Percentiles rank a stretch among this genome's conserved stretches.
Evolutionary conservation across 83 land plant genomes (phyloP).

Genomic region (Isoetes engelmannii): DNA sequence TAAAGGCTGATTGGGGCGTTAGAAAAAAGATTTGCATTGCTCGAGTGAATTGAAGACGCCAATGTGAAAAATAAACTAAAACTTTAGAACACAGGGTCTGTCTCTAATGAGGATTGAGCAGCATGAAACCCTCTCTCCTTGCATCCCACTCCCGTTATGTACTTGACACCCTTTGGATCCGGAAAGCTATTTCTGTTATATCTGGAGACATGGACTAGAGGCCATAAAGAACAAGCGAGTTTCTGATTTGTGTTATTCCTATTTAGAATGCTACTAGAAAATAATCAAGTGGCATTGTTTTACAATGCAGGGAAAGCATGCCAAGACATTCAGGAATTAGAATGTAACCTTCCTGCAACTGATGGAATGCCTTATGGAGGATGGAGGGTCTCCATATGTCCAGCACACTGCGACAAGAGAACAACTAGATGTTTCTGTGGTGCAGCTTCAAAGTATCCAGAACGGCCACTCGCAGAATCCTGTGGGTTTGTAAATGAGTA

Average conservation of each 20-base stretch:
- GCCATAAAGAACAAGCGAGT: no score
- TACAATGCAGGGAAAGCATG: slow-evolving; percentile 56
- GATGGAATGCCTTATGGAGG: slow-evolving; percentile 35
- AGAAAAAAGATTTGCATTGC: not conserved
- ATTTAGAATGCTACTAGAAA: not conserved
- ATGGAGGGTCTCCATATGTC: slow-evolving; percentile 92
- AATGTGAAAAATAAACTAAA: not conserved
- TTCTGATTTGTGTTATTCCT: no score
- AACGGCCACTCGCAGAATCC: slow-evolving; percentile 77
- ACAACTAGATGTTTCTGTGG: slow-evolving; percentile 89
- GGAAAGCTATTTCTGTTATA: not conserved
- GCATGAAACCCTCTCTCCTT: no score
- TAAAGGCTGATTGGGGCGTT: slow-evolving; percentile 6
- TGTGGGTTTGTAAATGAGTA: slow-evolving; percentile 84
- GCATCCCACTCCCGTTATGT: not conserved
- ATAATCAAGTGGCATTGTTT: not conserved
- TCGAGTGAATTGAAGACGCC: not conserved
- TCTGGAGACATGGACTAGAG: not conserved
- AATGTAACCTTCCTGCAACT: slow-evolving; percentile 52
- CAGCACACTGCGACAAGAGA: slow-evolving; percentile 74
- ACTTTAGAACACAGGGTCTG: no score
- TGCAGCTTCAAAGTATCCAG: slow-evolving; percentile 65
- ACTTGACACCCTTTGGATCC: not conserved
- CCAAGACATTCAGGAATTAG: slow-evolving; percentile 37
- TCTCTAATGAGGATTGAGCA: no score